phyloP scores from a whole-genome alignment of 495 filamentous ascomycete genomes.

The Podospora bellae-mahoneyi region DNA sequence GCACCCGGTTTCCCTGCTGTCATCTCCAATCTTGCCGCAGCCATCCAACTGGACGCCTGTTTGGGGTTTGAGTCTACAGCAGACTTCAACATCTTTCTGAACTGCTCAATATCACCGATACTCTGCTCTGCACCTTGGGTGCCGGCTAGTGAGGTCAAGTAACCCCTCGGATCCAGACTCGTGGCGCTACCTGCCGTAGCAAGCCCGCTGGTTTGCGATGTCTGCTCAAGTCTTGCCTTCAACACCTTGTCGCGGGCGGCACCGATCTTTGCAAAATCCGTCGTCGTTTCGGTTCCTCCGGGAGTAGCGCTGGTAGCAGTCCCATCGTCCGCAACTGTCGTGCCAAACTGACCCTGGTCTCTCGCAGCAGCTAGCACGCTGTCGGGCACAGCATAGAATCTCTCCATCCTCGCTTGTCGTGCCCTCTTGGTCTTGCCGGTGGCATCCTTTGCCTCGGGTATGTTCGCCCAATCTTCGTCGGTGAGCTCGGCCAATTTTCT shows the following conservation, averaged over 20 bases:
- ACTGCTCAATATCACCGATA: conserved; percentile 92
- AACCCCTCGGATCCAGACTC: conserved; percentile 92
- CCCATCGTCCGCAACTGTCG: conserved; percentile 78
- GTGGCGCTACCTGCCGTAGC: conserved; percentile 79
- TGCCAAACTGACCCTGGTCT: conserved; percentile 75
- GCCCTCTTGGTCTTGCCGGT: conserved; percentile 87
- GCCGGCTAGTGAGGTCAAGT: conserved; percentile 83
- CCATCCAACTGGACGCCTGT: conserved; percentile 95
- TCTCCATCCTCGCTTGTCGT: conserved; percentile 74
- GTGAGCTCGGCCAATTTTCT: conserved; percentile 80
- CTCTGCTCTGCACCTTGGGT: conserved; percentile 76
- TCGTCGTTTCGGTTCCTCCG: conserved; percentile 57
- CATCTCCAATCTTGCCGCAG: conserved; percentile 88
- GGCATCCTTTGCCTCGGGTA: conserved; percentile 94
- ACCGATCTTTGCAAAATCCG: conserved; percentile 97
- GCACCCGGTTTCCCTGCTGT: conserved; percentile 84
- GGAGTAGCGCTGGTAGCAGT: conserved; percentile 48
- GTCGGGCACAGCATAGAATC: conserved; percentile 96
- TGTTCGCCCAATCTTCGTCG: conserved; percentile 93
- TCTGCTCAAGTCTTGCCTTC: conserved; percentile 85
- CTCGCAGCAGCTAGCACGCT: conserved; percentile 88
- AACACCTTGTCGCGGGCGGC: conserved; percentile 92
- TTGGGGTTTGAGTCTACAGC: conserved; percentile 95
- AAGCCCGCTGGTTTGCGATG: conserved; percentile 65
- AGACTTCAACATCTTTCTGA: conserved; percentile 86